Base-by-base conservation (phyloP, 2,329 filamentous ascomycete species). In the Emydomyces testavorans region DNA sequence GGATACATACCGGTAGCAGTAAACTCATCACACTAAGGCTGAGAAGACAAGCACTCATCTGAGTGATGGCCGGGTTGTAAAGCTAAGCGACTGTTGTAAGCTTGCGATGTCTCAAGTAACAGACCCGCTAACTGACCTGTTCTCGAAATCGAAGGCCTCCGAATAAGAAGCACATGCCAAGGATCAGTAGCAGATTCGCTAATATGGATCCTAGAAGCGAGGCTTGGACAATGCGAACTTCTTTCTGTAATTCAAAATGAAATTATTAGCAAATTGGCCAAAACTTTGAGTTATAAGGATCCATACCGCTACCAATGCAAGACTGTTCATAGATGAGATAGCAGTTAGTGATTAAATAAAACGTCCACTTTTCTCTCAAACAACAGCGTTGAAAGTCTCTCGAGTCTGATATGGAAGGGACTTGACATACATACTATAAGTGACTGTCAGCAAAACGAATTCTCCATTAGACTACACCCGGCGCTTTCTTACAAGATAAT, bases 121-220 rank as follows among this genome's bases (percentile, higher is more conserved):
- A 20, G 13, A 10, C n/a, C 28, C 20, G 26, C 15, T 15, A 34
- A 56, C 69, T 52, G 59, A 80, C 79, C 71, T 94, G 89, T 70
- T 95, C 89, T 62, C 84, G 82, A 65, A 80, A 94, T 53, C 87
- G 81, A 47, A 93, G 64, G 2, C 86, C 87, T 42, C 86, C 88
- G 52, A 85, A 82, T 70, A 94, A 92, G 73, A 93, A 95, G 62
- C 82, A 93, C 79, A 89, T 93, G 49, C 87, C 89, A 71, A 94
- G 71, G 45, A 94, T 86, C 11, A 94, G 77, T 3, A 94, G 76
- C 51, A 96, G 66, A 62, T 95, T 95, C 34, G 87, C 94, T 20
- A 95, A 72, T 63, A 95, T 94, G 64, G 83, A 89, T 48, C 89
- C 89, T 52, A 95, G 85, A 23, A 96, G 72, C 0, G 89, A 95